Base-by-base conservation (phyloP, 1,284 basidiomycete species). In the Testicularia cyperi region DNA sequence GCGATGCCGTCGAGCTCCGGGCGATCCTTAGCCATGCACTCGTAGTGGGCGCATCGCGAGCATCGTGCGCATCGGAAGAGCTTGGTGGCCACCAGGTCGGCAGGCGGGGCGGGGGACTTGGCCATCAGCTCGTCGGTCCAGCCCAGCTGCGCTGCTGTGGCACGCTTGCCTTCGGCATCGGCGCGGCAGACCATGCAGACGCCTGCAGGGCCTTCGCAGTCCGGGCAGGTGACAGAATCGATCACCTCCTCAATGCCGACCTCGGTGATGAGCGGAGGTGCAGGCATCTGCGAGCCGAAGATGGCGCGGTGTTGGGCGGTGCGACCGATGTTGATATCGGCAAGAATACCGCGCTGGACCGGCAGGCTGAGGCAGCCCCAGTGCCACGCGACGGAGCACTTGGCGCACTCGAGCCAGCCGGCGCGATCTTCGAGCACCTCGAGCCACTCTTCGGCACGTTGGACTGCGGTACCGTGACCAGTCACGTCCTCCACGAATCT, bases 61-160 rank as follows among this genome's bases (percentile, higher is more conserved):
- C 66, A 68, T n/a, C 66, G 57, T 34, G 38, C 55, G 40, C 66
- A 68, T 19, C 66, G 57, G 46, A 68, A 68, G 16, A 56, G 40
- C 22, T 24, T 49, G 12, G 48, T 31, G 9, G 52, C 41, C 13
- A 31, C 36, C 14, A 48, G 24, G 8, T 34, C 23, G 22, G 39
- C 33, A 4, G 55, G 55, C 22, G 55, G 61, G 2, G 21, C 30
- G 2, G 55, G 46, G 13, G 42, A 49, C 14, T 49, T 42, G 25
- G 39, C 38, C 4, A 47, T 31, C 37, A 51, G 34, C 2, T 53
- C 55, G 3, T 41, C 30, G 2, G 38, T 46, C 38, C 40, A 46
- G 19, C 41, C 48, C 16, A 46, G 31, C n/a, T 44, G 42, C 32
- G 46, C 52, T 28, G 22, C 31, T 24, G 39, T 31, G 22, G 47